A percentile compares a stretch with the other conserved stretches of the same genome.
phyloP scores from a whole-genome alignment of 495 filamentous ascomycete species.

The Penicillium waksmanii region DNA sequence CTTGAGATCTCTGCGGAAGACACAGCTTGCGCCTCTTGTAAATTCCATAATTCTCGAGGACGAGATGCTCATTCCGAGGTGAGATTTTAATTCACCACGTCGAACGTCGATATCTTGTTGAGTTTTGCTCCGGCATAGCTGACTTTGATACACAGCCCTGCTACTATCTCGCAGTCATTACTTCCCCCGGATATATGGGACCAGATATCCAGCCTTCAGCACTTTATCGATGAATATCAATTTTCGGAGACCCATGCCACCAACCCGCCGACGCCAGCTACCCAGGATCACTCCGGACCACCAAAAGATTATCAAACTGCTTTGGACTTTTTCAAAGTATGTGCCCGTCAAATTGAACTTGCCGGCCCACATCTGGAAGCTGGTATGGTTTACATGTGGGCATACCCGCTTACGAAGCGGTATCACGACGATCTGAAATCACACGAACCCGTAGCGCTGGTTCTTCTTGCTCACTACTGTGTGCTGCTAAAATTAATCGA shows the following conservation, averaged over 20 bases:
- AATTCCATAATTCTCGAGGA: slow-evolving; percentile 23
- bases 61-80: slow-evolving; percentile 26
- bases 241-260: slow-evolving; percentile 12
- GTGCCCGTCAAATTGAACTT: slow-evolving; percentile 22
- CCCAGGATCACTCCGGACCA: background rate
- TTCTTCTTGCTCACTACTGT: slow-evolving; percentile 46
- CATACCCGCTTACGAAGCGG: slow-evolving; percentile 44
- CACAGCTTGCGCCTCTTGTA: slow-evolving; percentile 24
- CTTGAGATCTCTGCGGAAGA: slow-evolving; percentile 17
- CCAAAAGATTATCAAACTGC: slow-evolving; percentile 24
- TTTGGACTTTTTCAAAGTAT: slow-evolving; percentile 16
- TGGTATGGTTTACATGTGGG: slow-evolving; percentile 37
- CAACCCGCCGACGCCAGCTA: background rate
- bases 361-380: slow-evolving; percentile 25
- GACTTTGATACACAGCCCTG: slow-evolving; percentile 4
- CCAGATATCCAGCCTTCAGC: slow-evolving; percentile 18
- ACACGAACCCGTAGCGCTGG: slow-evolving; percentile 51
- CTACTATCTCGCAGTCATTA: slow-evolving; percentile 19
- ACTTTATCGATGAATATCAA: slow-evolving; percentile 25
- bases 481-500: slow-evolving; percentile 43
- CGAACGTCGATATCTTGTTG: background rate
- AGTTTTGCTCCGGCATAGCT: background rate
- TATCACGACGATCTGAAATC: slow-evolving; percentile 50
- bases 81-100: background rate
- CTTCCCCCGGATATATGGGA: slow-evolving; percentile 24